These are phyloP conservation scores for Logfia minima DNA, from an alignment of 129 eudicot species.

Conservation along the genomic window DNA sequence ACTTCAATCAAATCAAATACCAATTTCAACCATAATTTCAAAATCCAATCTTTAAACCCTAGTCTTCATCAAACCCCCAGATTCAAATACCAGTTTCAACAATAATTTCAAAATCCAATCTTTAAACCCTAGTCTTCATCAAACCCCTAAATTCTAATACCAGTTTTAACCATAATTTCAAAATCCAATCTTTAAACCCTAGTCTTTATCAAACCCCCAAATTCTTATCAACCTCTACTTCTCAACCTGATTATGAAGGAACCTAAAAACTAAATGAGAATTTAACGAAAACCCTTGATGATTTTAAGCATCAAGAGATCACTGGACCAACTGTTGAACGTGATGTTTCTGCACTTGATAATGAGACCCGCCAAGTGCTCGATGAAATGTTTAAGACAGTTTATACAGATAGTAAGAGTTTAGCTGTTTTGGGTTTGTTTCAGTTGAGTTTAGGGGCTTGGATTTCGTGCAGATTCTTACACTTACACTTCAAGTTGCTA, in stretches of 20 bases:
- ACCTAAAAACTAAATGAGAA: slow-evolving; percentile 36
- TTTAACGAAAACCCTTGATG: slow-evolving; percentile 42
- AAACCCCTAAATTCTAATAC: no score
- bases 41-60: slow-evolving; percentile 20
- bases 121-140: no score
- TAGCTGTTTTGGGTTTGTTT: slow-evolving; percentile 63
- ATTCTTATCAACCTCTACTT: slow-evolving; percentile 45
- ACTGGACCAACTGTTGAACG: slow-evolving; percentile 87
- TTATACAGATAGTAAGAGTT: slow-evolving; percentile 52
- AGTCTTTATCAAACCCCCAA: no score
- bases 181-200: no score
- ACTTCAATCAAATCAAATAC: slow-evolving; percentile 25
- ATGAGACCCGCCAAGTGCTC: slow-evolving; percentile 72
- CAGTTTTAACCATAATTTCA: no score
- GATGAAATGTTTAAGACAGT: slow-evolving; percentile 60
- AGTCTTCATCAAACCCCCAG: slow-evolving; percentile 20
- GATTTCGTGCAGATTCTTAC: no score
- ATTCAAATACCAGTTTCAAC: no score
- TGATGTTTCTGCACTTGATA: slow-evolving; percentile 63
- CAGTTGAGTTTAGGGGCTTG: slow-evolving; percentile 74
- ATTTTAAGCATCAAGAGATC: slow-evolving; percentile 79
- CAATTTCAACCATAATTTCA: slow-evolving; percentile 32
- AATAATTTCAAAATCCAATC: no score
- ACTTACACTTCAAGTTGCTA: slow-evolving; percentile 70
- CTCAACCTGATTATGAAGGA: slow-evolving; percentile 31